Base-by-base conservation (phyloP, 2,329 filamentous ascomycete genomes). In the Biscogniauxia mediterranea region DNA sequence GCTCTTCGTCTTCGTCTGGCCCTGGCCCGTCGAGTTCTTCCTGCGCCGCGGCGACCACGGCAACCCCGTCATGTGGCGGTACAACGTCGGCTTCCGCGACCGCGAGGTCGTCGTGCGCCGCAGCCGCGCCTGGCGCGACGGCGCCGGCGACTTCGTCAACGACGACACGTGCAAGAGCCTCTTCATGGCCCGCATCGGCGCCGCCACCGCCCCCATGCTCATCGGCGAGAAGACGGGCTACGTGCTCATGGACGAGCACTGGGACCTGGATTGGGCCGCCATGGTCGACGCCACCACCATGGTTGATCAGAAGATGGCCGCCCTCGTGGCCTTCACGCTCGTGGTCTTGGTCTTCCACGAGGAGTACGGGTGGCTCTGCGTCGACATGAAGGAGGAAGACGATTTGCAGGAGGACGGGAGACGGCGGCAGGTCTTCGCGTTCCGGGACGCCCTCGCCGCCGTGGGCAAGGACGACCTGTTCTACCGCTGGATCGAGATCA, bases 401-500 rank as follows among this genome's bases (percentile, higher is more conserved):
- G 17, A 17, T 15, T 59, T 79, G 19, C 75, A 78, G 1, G 78
- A 78, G 66, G 88, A 90, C 61, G 83, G 87, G 63, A 84, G 85
- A 54, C 79, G 88, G 67, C 85, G 87, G 64, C 92, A 95, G 76
- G 88, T 97, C 8, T 85, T 95, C 64, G 83, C 84, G 2, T 96
- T 97, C 74, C 88, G 91, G 69, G 89, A 95, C 52, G 87, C 87
- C 20, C 81, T 97, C 68, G 83, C 85, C 1, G 83, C 83, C 2
- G 81, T 95, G 75, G 92, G 90, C 52, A 96, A 97, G 77, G 93
- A 97, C 75, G 87, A 90, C 65, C 75, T 97, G 57, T 97, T 97
- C 78, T 97, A 91, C 78, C 86, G 89, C 59, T 97, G 93, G 92
- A 91, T 97, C 55, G 93, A 97, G 79, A 84, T 96, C 71, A 88